These are phyloP conservation scores for Pythium apleroticum DNA, from an alignment of 352 stramenopile genomes.

Conservation along the genomic window DNA sequence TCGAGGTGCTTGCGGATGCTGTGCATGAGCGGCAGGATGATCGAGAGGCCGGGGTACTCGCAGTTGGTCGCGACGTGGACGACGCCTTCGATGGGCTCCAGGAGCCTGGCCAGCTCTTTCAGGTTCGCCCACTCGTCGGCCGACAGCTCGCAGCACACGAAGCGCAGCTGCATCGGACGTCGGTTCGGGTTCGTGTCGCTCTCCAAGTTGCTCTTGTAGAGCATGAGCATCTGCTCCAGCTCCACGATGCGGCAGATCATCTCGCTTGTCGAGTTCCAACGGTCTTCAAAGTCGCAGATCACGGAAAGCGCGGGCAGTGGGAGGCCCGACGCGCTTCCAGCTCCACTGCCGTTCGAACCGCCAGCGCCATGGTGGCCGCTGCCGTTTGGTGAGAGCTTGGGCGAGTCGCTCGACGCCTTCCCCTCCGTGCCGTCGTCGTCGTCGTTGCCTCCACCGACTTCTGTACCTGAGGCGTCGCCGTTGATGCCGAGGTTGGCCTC, in stretches of 20 bases:
- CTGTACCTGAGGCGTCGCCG: conserved; percentile 7
- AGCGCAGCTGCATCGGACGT: conserved; percentile 73
- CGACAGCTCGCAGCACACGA: conserved; percentile 75
- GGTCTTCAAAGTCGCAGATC: conserved; percentile 78
- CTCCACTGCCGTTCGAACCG: neutral
- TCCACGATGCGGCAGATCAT: conserved; percentile 84
- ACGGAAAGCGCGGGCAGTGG: conserved; percentile 46
- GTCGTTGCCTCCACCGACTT: conserved; percentile 23
- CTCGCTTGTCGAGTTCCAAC: conserved; percentile 75
- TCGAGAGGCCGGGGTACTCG: conserved; percentile 68
- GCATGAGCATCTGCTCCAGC: conserved; percentile 66
- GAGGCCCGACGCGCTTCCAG: neutral
- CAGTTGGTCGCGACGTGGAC: conserved; percentile 59
- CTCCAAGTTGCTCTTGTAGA: conserved; percentile 77
- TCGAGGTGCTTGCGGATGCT: conserved; percentile 73
- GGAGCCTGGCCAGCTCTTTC: conserved; percentile 61
- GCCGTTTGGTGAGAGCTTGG: conserved; percentile 20
- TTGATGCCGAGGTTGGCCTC: conserved; percentile 37
- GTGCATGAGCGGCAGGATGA: conserved; percentile 66
- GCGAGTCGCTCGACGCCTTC: conserved; percentile 11
- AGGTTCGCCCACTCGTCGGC: conserved; percentile 64
- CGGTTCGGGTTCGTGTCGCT: conserved; percentile 69
- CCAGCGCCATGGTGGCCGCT: conserved; percentile 2
- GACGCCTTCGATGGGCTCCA: conserved; percentile 66
- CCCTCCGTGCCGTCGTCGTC: conserved; percentile 5